A percentile compares a stretch with the other conserved stretches of the same genome.
These are phyloP conservation scores for Neoarthrinium moseri DNA, from an alignment of 2,329 filamentous ascomycete species.

Conservation along the genomic window DNA sequence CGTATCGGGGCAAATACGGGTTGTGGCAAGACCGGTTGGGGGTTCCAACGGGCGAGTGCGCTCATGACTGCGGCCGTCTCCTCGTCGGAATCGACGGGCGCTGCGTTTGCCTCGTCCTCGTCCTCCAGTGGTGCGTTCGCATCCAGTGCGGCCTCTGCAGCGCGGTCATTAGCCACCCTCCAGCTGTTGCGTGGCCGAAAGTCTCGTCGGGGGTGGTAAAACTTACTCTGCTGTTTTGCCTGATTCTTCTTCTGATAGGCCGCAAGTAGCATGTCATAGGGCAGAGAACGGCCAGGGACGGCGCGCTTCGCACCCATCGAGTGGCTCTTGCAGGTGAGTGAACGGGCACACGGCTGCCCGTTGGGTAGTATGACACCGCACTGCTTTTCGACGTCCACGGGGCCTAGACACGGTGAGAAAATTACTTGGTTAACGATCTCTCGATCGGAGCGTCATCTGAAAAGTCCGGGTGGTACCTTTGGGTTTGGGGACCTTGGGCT, in stretches of 20 bases:
- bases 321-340: conserved; percentile 90
- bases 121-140: conserved; percentile 90
- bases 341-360: conserved; percentile 82
- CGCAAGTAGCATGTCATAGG: conserved; percentile 88
- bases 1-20: conserved; percentile 60
- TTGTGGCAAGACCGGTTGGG: conserved; percentile 73
- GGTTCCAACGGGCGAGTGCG: conserved; percentile 72
- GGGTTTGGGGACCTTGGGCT: conserved; percentile 77
- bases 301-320: conserved; percentile 92
- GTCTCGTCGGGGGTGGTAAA: neutral
- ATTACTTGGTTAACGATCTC: conserved; percentile 9
- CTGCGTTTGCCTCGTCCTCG: conserved; percentile 75
- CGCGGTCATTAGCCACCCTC: neutral
- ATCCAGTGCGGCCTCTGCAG: conserved; percentile 84
- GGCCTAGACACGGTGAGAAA: conserved; percentile 46
- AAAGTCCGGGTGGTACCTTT: conserved; percentile 55
- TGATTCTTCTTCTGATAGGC: conserved; percentile 98
- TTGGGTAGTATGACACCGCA: conserved; percentile 86
- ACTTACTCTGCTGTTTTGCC: conserved; percentile 91
- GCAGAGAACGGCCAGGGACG: conserved; percentile 81
- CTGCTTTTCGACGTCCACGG: conserved; percentile 91
- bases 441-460: conserved; percentile 7
- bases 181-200: neutral
- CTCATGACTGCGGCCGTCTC: conserved; percentile 88
- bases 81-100: conserved; percentile 89